phyloP scores from a whole-genome alignment of 805 yeast genomes.

The Hanseniaspora occidentalis region DNA sequence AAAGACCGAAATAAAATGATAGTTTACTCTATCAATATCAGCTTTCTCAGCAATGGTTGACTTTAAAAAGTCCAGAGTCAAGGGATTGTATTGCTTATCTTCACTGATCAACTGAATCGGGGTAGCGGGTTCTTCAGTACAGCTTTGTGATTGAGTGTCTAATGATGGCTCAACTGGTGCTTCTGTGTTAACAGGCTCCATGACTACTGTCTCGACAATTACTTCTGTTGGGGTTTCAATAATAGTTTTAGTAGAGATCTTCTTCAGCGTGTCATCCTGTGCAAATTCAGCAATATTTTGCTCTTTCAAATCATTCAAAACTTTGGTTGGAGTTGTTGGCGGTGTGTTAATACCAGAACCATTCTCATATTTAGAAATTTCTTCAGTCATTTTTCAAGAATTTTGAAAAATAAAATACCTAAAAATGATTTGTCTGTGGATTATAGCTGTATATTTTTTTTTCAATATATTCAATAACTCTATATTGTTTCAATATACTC shows the following conservation, averaged over 20 bases:
- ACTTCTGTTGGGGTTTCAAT: neutral
- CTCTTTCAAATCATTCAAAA: too few species aligned
- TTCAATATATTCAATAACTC: neutral
- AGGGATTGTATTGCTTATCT: slow-evolving; percentile 31
- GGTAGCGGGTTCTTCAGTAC: slow-evolving; percentile 7
- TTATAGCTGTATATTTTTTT: neutral
- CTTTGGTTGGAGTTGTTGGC: neutral
- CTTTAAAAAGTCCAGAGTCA: slow-evolving; percentile 14
- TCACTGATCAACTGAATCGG: slow-evolving; percentile 45
- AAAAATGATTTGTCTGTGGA: too few species aligned
- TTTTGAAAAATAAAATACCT: too few species aligned
- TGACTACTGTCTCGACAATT: slow-evolving; percentile 23
- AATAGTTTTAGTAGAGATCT: neutral
- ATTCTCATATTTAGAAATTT: too few species aligned
- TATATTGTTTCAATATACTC: too few species aligned
- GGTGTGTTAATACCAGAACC: neutral
- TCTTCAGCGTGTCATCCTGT: neutral
- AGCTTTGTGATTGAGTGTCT: neutral
- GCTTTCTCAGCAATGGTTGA: slow-evolving; percentile 10
- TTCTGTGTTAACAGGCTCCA: too few species aligned
- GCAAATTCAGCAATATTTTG: too few species aligned
- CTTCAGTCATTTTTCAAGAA: neutral
- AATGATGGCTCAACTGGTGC: neutral
- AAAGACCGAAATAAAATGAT: slow-evolving; percentile 89
- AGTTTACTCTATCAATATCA: slow-evolving; percentile 46